These are phyloP conservation scores for Poronia punctata DNA, from an alignment of 495 filamentous ascomycete genomes.

Conservation along the genomic window DNA sequence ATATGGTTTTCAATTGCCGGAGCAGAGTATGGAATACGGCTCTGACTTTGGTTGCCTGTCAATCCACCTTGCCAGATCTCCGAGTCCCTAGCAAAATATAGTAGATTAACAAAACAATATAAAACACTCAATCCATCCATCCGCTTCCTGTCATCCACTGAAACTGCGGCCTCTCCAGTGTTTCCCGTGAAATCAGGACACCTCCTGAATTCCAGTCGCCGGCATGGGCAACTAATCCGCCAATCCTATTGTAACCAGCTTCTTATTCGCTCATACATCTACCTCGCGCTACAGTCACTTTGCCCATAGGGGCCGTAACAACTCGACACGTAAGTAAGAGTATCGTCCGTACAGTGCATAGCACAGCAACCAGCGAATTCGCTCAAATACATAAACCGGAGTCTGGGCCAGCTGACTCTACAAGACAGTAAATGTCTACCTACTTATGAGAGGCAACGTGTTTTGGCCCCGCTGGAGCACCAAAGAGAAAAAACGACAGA, in stretches of 20 bases:
- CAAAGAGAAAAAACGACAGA: not conserved
- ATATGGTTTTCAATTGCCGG: too few relatives aligned
- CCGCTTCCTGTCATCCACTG: too few relatives aligned
- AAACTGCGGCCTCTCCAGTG: not conserved
- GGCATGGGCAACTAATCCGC: too few relatives aligned
- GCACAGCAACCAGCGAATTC: too few relatives aligned
- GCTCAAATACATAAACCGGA: too few relatives aligned
- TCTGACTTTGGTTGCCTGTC: slow-evolving; percentile 1
- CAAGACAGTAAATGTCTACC: too few relatives aligned
- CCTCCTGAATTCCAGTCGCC: too few relatives aligned
- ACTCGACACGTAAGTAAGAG: slow-evolving; percentile 3
- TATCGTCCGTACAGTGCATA: too few relatives aligned
- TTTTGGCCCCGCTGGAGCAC: slow-evolving; percentile 3
- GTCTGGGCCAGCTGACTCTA: too few relatives aligned
- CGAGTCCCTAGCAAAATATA: slow-evolving; percentile 2
- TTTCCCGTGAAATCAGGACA: too few relatives aligned
- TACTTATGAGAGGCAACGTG: too few relatives aligned
- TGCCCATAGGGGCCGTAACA: not conserved
- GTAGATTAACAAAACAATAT: slow-evolving; percentile 8
- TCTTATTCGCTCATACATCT: not conserved
- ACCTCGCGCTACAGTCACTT: not conserved
- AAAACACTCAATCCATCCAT: not conserved
- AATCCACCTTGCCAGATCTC: not conserved
- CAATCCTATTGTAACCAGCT: too few relatives aligned
- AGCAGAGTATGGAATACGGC: slow-evolving; percentile 11